Conservation (phyloP, 2,329 filamentous ascomycete genomes). For the Calonectria naviculata region DNA sequence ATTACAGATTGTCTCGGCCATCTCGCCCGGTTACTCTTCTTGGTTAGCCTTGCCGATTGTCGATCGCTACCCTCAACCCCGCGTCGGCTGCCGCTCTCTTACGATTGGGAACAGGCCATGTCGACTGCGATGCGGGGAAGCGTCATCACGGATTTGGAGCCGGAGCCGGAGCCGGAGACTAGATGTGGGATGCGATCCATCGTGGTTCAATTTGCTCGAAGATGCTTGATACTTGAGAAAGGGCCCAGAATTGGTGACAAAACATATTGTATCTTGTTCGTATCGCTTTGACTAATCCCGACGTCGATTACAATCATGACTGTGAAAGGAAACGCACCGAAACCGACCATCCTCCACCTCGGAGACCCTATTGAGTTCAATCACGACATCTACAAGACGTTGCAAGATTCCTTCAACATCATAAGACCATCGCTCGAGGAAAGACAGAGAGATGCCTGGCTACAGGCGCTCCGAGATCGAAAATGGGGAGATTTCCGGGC, state of each 20-base stretch:
- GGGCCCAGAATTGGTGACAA: background rate
- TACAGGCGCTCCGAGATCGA: slow-evolving; percentile 48
- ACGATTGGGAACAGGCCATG: background rate
- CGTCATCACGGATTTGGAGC: background rate
- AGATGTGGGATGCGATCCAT: background rate
- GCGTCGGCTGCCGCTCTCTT: background rate
- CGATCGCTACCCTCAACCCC: background rate
- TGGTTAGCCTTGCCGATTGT: background rate
- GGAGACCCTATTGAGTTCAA: slow-evolving; percentile 47
- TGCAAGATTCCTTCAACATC: slow-evolving; percentile 44
- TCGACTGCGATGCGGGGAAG: background rate
- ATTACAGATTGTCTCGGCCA: background rate
- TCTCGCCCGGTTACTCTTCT: background rate
- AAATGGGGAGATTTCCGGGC: slow-evolving; percentile 56
- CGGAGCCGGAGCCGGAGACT: background rate
- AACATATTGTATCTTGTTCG: background rate
- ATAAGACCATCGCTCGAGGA: slow-evolving; percentile 50
- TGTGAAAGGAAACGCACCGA: background rate
- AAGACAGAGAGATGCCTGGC: slow-evolving; percentile 49
- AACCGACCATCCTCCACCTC: slow-evolving; percentile 45
- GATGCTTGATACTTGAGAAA: background rate
- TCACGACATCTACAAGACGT: slow-evolving; percentile 41
- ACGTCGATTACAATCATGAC: background rate
- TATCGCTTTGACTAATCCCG: background rate
- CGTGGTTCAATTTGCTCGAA: background rate